Evolutionary conservation across 352 stramenopile genomes (phyloP).

Genomic region (Globisporangium viniferum): DNA sequence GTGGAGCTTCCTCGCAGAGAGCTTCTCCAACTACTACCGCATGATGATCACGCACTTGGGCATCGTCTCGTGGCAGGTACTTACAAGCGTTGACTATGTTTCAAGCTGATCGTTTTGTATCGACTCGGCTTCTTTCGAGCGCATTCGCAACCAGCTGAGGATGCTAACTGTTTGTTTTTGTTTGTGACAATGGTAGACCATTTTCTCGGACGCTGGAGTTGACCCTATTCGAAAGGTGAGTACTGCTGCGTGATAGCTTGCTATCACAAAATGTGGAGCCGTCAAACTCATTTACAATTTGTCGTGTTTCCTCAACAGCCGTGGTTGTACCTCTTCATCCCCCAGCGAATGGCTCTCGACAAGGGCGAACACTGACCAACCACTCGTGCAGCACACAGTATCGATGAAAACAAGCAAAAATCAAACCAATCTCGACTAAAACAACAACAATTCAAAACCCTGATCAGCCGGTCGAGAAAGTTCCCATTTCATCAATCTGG

Average conservation of each 20-base stretch:
- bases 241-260: background rate
- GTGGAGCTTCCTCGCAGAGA: constrained; percentile 71
- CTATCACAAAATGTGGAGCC: background rate
- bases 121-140: background rate
- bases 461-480: background rate
- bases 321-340: constrained; percentile 80
- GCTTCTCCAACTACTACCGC: constrained; percentile 77
- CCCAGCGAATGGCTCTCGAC: constrained; percentile 55
- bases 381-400: background rate
- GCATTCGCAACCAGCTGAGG: background rate
- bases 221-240: constrained; percentile 56
- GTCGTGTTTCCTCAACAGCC: constrained; percentile 24
- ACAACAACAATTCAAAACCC: background rate
- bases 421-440: background rate
- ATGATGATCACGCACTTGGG: constrained; percentile 78
- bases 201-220: constrained; percentile 61
- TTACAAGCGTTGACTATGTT: background rate
- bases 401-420: background rate
- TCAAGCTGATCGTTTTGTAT: background rate
- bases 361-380: constrained; percentile 18
- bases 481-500: background rate
- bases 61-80: constrained; percentile 76
- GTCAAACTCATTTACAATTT: background rate
- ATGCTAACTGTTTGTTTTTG: background rate
- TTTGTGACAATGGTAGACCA: constrained; percentile 22